Evolutionary conservation across 495 filamentous ascomycete species (phyloP).

Genomic region (Penicillium bialowiezense): DNA sequence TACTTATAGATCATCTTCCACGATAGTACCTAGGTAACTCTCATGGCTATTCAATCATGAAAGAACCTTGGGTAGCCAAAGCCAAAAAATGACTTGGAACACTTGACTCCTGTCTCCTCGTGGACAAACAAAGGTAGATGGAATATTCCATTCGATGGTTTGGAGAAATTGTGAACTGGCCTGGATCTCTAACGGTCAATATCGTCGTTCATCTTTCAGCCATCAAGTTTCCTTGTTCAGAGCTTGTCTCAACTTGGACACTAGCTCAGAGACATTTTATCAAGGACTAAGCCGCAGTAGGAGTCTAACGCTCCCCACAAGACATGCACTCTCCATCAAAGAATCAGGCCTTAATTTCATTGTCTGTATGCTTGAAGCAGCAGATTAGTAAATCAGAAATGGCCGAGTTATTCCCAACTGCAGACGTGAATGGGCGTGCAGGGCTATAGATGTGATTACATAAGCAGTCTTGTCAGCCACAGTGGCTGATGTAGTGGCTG

Average conservation of each 20-base stretch:
- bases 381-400: too few relatives aligned
- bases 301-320: background rate
- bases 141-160: background rate
- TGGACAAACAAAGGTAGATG: background rate
- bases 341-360: too few relatives aligned
- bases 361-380: too few relatives aligned
- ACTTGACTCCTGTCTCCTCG: background rate
- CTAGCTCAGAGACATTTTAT: background rate
- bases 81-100: background rate
- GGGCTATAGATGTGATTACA: background rate
- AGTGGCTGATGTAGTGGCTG: conserved; percentile 12
- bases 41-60: background rate
- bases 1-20: background rate
- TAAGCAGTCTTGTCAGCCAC: background rate
- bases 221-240: background rate
- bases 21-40: background rate
- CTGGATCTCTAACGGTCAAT: background rate
- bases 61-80: background rate
- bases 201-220: background rate
- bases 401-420: too few relatives aligned
- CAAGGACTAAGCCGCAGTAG: background rate
- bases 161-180: background rate
- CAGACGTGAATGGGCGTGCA: too few relatives aligned
- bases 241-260: background rate
- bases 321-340: background rate